These are phyloP conservation scores for Lizonia empirigonia DNA, from an alignment of 2,329 filamentous ascomycete genomes.

Conservation along the genomic window DNA sequence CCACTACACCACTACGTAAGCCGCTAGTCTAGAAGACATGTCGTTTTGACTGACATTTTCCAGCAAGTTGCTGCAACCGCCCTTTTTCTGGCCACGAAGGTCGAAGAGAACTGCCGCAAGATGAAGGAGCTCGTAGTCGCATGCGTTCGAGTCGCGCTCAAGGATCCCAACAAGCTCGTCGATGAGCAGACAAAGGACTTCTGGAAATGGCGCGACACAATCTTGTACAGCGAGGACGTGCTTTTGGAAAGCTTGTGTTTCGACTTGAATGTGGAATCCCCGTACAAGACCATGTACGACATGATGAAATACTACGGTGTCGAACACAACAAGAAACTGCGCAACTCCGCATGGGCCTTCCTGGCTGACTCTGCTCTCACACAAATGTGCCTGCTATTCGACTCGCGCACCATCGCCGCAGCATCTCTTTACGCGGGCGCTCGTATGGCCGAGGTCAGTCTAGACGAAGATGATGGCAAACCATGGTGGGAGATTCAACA, in stretches of 20 bases:
- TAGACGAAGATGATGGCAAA: slow-evolving; percentile 73
- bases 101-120: slow-evolving; percentile 94
- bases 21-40: too few relatives aligned
- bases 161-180: slow-evolving; percentile 85
- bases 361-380: slow-evolving; percentile 90
- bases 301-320: slow-evolving; percentile 75
- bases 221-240: slow-evolving; percentile 88
- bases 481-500: slow-evolving; percentile 87
- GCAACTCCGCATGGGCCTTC: slow-evolving; percentile 91
- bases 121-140: slow-evolving; percentile 94
- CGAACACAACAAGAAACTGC: slow-evolving; percentile 78
- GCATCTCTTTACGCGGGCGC: slow-evolving; percentile 86
- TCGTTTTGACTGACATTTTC: slow-evolving; percentile 10
- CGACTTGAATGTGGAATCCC: slow-evolving; percentile 87
- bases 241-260: slow-evolving; percentile 93
- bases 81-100: slow-evolving; percentile 94
- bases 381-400: slow-evolving; percentile 79
- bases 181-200: slow-evolving; percentile 98
- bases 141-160: slow-evolving; percentile 92
- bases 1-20: slow-evolving; percentile 82
- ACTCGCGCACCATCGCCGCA: slow-evolving; percentile 80
- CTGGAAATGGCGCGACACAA: slow-evolving; percentile 96
- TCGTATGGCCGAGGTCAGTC: slow-evolving; percentile 72
- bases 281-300: slow-evolving; percentile 83
- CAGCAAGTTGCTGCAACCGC: slow-evolving; percentile 85